Evolutionary conservation across 106 monocot species (phyloP), one percentile per base, ranked within the genome.

Genomic region (Acanthochlamys bracteata): DNA sequence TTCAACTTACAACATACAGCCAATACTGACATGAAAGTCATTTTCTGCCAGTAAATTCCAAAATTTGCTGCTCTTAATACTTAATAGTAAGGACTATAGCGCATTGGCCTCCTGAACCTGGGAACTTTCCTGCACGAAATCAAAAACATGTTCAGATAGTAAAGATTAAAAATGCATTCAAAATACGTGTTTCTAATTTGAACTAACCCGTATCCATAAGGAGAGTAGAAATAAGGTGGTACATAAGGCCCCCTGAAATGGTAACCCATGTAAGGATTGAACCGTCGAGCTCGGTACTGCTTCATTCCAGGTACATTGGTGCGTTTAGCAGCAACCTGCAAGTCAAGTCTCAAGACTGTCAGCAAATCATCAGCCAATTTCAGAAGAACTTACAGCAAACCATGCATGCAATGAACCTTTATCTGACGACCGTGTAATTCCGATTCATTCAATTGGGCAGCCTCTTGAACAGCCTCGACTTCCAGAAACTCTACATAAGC

Each of bases 401-500:
- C 13, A 45, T 45, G 43, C 16, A 54, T 11, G 7, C 53, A 54
- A 46, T 46, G 40, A 15, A 86, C 94, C 74, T 96, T 90, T 45
- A 96, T 65, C 45, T 90, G 90, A 58, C 95, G 90, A 46, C 90
- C 95, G 75, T 96, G 95, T 55, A 96, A 49, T 42, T 88, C 84
- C 60, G 96, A 96, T 74, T 96, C 96, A 60, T 83, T 88, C 64
- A 91, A 60, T 20, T 68, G 75, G 55, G 90, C 46, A 63, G 96
- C 96, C 69, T 85, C 82, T 52, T 91, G 88, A 63, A 96, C 82
- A 67, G 83, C 96, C 62, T 91, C 90, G 7, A 64, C 45, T 70
- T 95, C 94, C 17, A 95, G 57, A 70, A 87, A 90, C 25, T 95
- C 86, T 26, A 95, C 85, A 62, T 93, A 93, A 27, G 89, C 86